Base-by-base conservation (phyloP, 2,329 filamentous ascomycete species). In the Leptographium flavum region DNA sequence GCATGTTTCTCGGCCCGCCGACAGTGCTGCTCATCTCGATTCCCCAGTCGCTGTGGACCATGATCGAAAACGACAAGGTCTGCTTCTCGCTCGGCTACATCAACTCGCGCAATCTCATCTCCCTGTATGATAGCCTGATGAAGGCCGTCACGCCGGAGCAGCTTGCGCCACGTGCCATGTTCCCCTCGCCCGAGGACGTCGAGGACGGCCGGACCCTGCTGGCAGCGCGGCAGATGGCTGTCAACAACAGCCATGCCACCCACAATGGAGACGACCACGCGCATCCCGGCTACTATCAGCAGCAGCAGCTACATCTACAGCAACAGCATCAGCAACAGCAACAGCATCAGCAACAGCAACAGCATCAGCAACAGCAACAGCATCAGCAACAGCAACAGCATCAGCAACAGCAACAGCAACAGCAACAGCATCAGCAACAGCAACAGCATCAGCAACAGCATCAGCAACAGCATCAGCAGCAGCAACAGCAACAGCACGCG, bases 21-120 rank as follows among this genome's bases (percentile, higher is more conserved):
- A 81, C 78, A 0, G 79, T 81, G 64, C 61, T 81, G 9, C 62
- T 81, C 27, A 76, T 81, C 45, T 81, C 77, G 4, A 81, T 81
- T 73, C 76, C 77, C 4, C 67, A 73, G 47, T 67, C 70, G 5
- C 67, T 81, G 14, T 81, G 76, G 74, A 76, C 72, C 51, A 67
- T 79, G 21, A 73, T 81, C 8, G 73, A 79, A 58, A 73, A 78
- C 49, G 76, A 81, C 51, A 79, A 80, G 54, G 76, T 80, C 21
- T 81, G 77, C 59, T 77, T 73, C 52, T 80, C 77, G 49, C 56
- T 81, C 39, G 78, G 78, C 28, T 76, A 77, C 52, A 73, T 81
- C 52, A 79, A 71, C 52, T 81, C 78, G 1, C 75, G 79, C 54
- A 81, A 81, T 58, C 75, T 81, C 71, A 73, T 76, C 9, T 72